Base-by-base conservation (phyloP, 495 filamentous ascomycete species). In the Trichoderma reesei region DNA sequence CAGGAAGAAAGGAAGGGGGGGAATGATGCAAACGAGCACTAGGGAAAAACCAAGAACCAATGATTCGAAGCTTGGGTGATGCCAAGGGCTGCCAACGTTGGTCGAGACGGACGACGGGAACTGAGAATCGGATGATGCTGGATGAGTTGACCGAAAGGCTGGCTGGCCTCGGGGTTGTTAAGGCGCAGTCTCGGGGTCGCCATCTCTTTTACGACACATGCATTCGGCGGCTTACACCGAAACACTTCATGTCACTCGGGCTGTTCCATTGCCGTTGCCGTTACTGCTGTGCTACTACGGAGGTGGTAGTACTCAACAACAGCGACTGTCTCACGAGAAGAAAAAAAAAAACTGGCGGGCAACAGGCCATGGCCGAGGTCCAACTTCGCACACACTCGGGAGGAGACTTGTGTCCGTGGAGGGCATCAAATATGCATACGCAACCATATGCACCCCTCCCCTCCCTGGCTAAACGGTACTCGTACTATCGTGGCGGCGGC, bases 171-270 rank as follows among this genome's bases (percentile, higher is more conserved):
- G 26, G 51, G 51, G 14, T 14, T 56, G 33, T 11, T 26, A 56
- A 56, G 33, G 51, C 51, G 26, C 26, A 56, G 26, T 16, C 9
- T 10, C 31, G 31, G 51, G 26, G 51, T 3, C 51, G 46, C 26
- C 9, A 33, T 56, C 26, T 31, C 6, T 31, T 56, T 10, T 4
- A 13, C 14, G 16, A 34, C 26, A 14, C 20, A 26, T 26, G 51
- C 51, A 31, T 10, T 56, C 51, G 51, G 51, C 51, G 51, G 51
- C 51, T 56, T 56, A 34, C 51, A 34, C 51, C 51, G 51, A 56
- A 56, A 26, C 26, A 26, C 26, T 26, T 56, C 51, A 56, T 8
- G 26, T 56, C 31, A 31, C 20, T 10, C 20, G 9, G n/a, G 20
- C 44, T 48, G 20, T 44, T 44, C 26, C 26, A 26, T 26, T 39